Percentiles rank a stretch among this genome's conserved stretches.
phyloP scores from a whole-genome alignment of 208 protist species.

The Crithidia mellificae region DNA sequence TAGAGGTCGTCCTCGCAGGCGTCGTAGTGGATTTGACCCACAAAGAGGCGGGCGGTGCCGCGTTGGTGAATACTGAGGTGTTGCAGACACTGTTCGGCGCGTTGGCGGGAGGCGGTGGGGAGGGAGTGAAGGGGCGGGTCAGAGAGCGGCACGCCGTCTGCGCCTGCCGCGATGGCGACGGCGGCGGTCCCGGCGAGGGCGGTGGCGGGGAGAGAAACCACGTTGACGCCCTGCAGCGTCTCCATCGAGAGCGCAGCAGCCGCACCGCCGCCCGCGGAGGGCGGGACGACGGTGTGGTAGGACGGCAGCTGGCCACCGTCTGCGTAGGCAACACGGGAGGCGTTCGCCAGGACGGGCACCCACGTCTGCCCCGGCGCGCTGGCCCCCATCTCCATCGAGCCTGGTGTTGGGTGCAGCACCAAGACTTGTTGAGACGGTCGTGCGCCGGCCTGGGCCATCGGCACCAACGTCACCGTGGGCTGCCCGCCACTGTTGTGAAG shows the following conservation, averaged over 20 bases:
- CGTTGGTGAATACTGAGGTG: constrained; percentile 16
- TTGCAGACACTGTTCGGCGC: not conserved
- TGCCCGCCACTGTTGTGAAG: not conserved
- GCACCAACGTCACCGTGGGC: not conserved
- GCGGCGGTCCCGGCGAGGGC: too few relatives aligned
- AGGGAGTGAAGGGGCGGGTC: constrained; percentile 7
- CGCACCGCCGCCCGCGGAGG: too few relatives aligned
- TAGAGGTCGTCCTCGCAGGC: constrained; percentile 17
- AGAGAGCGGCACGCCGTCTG: not conserved
- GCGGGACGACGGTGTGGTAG: constrained; percentile 1
- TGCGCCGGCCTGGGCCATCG: not conserved
- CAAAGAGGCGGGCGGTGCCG: constrained; percentile 14
- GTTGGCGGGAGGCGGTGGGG: constrained; percentile 1
- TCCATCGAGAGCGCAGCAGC: not conserved
- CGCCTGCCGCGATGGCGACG: not conserved
- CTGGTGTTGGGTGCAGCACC: not conserved
- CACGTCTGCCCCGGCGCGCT: constrained; percentile 2
- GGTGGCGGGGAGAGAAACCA: not conserved
- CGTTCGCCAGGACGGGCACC: constrained; percentile 6
- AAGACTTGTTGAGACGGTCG: not conserved
- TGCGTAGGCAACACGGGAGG: not conserved
- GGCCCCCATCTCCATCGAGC: not conserved
- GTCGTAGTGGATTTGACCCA: constrained; percentile 21
- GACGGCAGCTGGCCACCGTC: not conserved
- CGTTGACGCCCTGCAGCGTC: not conserved